Conservation (phyloP, 108 stramenopile genomes). For the Mayamaea pseudoterrestris region DNA sequence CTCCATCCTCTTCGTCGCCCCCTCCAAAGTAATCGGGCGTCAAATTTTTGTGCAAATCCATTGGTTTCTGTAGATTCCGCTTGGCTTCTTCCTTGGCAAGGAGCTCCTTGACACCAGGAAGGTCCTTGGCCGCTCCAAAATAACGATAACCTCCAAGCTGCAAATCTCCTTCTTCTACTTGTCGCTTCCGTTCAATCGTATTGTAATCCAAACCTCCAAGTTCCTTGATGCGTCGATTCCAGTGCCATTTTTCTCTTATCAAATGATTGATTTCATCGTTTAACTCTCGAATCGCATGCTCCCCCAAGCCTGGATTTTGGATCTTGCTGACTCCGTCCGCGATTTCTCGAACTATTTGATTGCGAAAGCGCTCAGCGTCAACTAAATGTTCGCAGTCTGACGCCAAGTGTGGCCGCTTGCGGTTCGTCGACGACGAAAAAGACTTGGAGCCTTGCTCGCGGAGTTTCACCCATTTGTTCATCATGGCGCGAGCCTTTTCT, state of each 20-base stretch:
- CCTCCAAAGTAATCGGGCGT: conserved; percentile 89
- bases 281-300: conserved; percentile 92
- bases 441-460: conserved; percentile 52
- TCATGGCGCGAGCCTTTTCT: conserved; percentile 92
- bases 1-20: conserved; percentile 89
- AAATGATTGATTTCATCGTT: conserved; percentile 97
- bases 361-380: conserved; percentile 63
- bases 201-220: conserved; percentile 82
- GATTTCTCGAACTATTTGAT: conserved; percentile 83
- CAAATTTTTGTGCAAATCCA: conserved; percentile 71
- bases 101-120: conserved; percentile 90
- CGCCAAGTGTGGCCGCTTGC: conserved; percentile 77
- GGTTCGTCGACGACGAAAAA: conserved; percentile 11
- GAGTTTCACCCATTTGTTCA: conserved; percentile 96
- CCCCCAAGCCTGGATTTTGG: conserved; percentile 89
- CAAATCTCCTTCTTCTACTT: conserved; percentile 51
- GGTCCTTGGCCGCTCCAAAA: conserved; percentile 89
- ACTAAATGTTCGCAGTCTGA: conserved; percentile 73
- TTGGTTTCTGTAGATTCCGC: conserved; percentile 28
- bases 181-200: conserved; percentile 49
- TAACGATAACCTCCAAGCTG: conserved; percentile 78
- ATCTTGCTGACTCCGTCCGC: conserved; percentile 71
- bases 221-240: conserved; percentile 86
- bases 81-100: conserved; percentile 51
- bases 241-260: conserved; percentile 86